A percentile compares a stretch with the other conserved stretches of the same genome.
phyloP scores from a whole-genome alignment of 768 basidiomycete species.

The Xerocomellus amylosporus region DNA sequence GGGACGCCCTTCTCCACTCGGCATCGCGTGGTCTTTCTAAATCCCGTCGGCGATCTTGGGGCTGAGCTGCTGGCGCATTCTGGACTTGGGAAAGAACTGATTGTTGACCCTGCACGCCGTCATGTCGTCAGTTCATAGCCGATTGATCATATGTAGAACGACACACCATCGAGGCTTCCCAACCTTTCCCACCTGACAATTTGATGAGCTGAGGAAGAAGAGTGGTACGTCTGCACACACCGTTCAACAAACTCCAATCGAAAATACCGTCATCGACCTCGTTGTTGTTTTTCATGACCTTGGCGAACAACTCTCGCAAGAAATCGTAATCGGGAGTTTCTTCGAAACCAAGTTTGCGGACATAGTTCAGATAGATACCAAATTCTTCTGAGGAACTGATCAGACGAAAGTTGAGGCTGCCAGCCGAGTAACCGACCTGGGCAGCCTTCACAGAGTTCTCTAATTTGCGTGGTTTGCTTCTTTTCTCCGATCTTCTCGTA shows the following conservation, averaged over 20 bases:
- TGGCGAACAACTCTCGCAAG: slow-evolving; percentile 89
- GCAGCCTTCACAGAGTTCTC: slow-evolving; percentile 93
- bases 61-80: slow-evolving; percentile 45
- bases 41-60: slow-evolving; percentile 61
- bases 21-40: slow-evolving; percentile 47
- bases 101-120: slow-evolving; percentile 49
- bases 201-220: slow-evolving; percentile 7
- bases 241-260: slow-evolving; percentile 94
- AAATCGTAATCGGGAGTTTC: slow-evolving; percentile 99
- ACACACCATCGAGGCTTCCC: slow-evolving; percentile 81
- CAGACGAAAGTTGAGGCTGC: slow-evolving; percentile 2
- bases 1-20: slow-evolving; percentile 64
- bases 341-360: slow-evolving; percentile 97
- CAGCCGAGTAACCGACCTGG: slow-evolving; percentile 58
- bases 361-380: slow-evolving; percentile 97
- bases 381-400: slow-evolving; percentile 76
- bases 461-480: slow-evolving; percentile 98
- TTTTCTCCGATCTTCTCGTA: slow-evolving; percentile 99
- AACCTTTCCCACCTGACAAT: slow-evolving; percentile 78
- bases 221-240: slow-evolving; percentile 35
- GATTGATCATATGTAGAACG: background rate
- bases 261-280: slow-evolving; percentile 92
- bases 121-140: slow-evolving; percentile 8
- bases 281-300: slow-evolving; percentile 87
- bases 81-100: slow-evolving; percentile 67